Percentiles rank a stretch among this genome's conserved stretches.
phyloP scores from a whole-genome alignment of 371 early-diverging fungal species.

The Mucor circinelloides region DNA sequence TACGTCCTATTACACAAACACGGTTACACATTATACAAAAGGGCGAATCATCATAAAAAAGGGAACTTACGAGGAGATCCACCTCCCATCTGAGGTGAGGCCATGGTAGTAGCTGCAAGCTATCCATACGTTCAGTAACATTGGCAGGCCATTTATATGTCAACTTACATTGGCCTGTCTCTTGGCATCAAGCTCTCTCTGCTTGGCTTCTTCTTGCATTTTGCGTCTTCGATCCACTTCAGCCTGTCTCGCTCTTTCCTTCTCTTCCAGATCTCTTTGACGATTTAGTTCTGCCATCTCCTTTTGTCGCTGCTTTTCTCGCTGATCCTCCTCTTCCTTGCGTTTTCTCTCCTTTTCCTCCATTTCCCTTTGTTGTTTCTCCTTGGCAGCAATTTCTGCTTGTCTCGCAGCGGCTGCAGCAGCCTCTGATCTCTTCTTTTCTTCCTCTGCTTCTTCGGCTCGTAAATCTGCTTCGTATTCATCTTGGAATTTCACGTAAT shows the following conservation, averaged over 20 bases:
- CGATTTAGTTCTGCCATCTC: slow-evolving; percentile 12
- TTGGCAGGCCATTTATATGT: background rate
- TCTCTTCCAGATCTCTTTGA: slow-evolving; percentile 16
- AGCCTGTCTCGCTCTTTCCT: slow-evolving; percentile 23
- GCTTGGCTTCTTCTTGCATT: slow-evolving; percentile 32
- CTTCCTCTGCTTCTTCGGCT: slow-evolving; percentile 3
- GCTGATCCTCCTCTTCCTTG: slow-evolving; percentile 17
- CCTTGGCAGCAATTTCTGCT: slow-evolving; percentile 15
- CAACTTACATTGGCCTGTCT: slow-evolving; percentile 22
- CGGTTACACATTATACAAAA: background rate
- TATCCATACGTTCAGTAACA: background rate
- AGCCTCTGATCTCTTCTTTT: slow-evolving; percentile 9
- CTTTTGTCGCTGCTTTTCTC: slow-evolving; percentile 17
- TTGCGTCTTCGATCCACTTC: slow-evolving; percentile 32
- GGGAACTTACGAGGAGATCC: slow-evolving; percentile 13
- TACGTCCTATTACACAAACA: slow-evolving; percentile 13
- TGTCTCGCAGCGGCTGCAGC: slow-evolving; percentile 16
- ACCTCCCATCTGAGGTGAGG: slow-evolving; percentile 17
- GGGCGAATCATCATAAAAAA: too few relatives aligned
- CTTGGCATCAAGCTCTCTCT: slow-evolving; percentile 20
- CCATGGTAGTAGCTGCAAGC: slow-evolving; percentile 14
- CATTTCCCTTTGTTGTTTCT: slow-evolving; percentile 20
- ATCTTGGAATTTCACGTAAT: slow-evolving; percentile 51
- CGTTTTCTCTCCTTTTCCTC: slow-evolving; percentile 6
- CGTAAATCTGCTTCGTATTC: slow-evolving; percentile 24